Base-by-base conservation (phyloP, 352 stramenopile species). In the Phytophthora tentaculata region DNA sequence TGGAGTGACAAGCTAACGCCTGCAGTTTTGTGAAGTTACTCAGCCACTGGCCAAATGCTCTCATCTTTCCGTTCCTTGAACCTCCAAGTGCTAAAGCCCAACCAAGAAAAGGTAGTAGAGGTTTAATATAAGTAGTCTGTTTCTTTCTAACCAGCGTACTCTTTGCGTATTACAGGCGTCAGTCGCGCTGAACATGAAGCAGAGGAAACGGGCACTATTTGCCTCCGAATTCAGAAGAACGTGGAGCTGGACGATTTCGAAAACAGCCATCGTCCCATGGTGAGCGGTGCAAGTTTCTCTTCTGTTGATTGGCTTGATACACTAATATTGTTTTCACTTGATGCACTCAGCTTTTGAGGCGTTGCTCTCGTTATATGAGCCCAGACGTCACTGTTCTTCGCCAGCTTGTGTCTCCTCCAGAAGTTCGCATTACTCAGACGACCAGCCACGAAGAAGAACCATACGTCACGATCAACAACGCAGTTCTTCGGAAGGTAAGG, bases 381-480 rank as follows among this genome's bases (percentile, higher is more conserved):
- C 76, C 86, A 13, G 87, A 96, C 37, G 53, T 64, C n/a, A 77
- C 73, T 5, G 65, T 93, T 24, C 70, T 96, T 37, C 76, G 71
- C 19, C 87, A 95, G 51, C 69, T 96, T 20, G 76, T 95, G 28
- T 80, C 71, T 20, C 77, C 81, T 2, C 67, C 69, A 3, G 74
- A 90, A 43, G 61, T 83, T 19, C 70, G 74, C 26, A 73, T 83
- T 24, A 88, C 71, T 5, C 79, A 80, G 61, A 84, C 71, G 19
- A 69, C 74, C 7, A 91, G 60, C 26, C 67, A 61, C 13, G 84
- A 92, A 64, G 86, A 95, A 64, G 74, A 82, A 23, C 87, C 89
- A 2, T 83, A 77, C 64, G 67, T 89, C 10, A 77, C 84, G 19
- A 94, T 97, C 67, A 97, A 97, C 73, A 92, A 96, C 58, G 85